Percentiles rank a stretch among this genome's conserved stretches.
Evolutionary conservation across 306 rosid genomes (phyloP).

Genomic region (Pueraria montana): DNA sequence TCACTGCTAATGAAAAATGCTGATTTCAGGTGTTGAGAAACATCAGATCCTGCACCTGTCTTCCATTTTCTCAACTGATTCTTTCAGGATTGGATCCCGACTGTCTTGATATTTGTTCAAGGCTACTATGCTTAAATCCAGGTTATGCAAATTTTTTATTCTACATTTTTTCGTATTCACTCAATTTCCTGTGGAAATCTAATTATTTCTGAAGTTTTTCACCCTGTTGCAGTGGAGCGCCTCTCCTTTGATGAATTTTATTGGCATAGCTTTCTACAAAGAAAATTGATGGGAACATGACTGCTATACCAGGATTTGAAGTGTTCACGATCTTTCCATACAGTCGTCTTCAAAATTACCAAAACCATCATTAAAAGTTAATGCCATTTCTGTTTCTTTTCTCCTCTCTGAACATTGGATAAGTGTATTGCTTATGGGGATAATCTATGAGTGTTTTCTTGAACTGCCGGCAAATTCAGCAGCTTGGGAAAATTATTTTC

Average conservation of each 20-base stretch:
- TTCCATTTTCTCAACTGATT: slow-evolving; percentile 63
- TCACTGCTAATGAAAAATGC: slow-evolving; percentile 28
- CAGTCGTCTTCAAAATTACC: background rate
- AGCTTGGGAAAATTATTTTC: background rate
- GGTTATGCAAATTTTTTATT: slow-evolving; percentile 48
- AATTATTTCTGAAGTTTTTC: slow-evolving; percentile 30
- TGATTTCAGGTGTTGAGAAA: slow-evolving; percentile 63
- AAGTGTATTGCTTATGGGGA: background rate
- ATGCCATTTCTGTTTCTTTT: background rate
- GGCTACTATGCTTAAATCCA: slow-evolving; percentile 66
- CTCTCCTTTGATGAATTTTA: slow-evolving; percentile 68
- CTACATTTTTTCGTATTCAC: background rate
- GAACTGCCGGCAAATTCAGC: background rate
- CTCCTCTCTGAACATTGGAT: background rate
- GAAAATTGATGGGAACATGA: slow-evolving; percentile 34
- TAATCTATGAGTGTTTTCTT: background rate
- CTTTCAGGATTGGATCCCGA: slow-evolving; percentile 59
- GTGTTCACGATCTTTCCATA: background rate
- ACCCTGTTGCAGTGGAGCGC: slow-evolving; percentile 59
- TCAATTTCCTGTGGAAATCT: slow-evolving; percentile 18
- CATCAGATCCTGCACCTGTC: slow-evolving; percentile 59
- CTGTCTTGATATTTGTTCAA: slow-evolving; percentile 67
- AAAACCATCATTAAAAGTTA: background rate
- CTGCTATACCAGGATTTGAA: background rate
- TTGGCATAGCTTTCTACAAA: slow-evolving; percentile 56